Evolutionary conservation across 2,329 filamentous ascomycete genomes (phyloP), one percentile per base, ranked within the genome.

Genomic region (Aureobasidium sp.): DNA sequence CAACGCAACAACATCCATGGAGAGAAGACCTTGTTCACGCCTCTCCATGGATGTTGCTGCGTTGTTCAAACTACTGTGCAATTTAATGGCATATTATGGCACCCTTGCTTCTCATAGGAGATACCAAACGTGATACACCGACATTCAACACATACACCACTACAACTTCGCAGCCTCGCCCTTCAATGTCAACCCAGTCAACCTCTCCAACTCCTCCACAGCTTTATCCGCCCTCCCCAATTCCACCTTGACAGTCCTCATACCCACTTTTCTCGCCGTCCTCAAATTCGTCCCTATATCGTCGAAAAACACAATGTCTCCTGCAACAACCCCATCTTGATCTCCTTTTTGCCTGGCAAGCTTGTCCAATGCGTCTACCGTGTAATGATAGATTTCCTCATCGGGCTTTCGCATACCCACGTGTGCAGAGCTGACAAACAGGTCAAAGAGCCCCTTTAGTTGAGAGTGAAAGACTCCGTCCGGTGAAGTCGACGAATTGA

Each of bases 281-380:
- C 92, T 94, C 63, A 97, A 74, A 72, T 99, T 99, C 75, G 92
- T 87, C 1, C 94, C 94, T 72, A 99, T 96, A 69, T 97, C 92
- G 72, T 97, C 94, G 55, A 97, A 76, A 72, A 99, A 99, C 5
- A 96, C 76, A 48, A 97, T 79, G 61, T 97, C 90, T 0, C 77
- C 77, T 0, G 87, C 77, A 62, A 77, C 73, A 9, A 95, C 78
- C 0, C 81, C 17, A 73, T 74, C 78, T 81, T 82, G 4, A 79
- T 67, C 77, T 79, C 65, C 77, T 72, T 84, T 84, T 27, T 78
- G 74, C 70, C 76, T 79, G 1, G 86, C 84, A 66, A 84, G 84
- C 64, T 83, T 80, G 68, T 89, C 80, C 66, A 94, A 79, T 67
- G 84, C 81, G 61, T 81, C 74, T 51, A 96, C 73, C 0, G 93